Base-by-base conservation (phyloP, 2,329 filamentous ascomycete genomes). In the Didymosphaeria variabile region DNA sequence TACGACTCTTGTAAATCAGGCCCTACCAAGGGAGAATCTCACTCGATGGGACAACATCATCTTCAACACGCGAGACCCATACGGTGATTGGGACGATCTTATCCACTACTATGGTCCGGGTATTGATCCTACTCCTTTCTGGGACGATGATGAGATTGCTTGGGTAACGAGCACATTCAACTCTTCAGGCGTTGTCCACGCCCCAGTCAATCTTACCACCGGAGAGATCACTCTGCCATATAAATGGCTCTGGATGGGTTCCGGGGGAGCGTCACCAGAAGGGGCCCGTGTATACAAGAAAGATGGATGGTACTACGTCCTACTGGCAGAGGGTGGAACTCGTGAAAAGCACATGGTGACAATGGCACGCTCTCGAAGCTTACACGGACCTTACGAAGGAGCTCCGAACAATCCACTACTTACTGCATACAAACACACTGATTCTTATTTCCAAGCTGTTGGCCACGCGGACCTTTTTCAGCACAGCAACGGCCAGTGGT, bases 71-170 rank as follows among this genome's bases (percentile, higher is more conserved):
- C 84, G 76, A 60, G 69, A 80, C 34, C 67, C 17, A 15, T 49
- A 74, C 7, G 38, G 61, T 15, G 73, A 82, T 0, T 87, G 85
- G 84, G 79, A 79, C 0, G 75, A 84, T 56, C 80, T 84, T 0
- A 66, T 83, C 0, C 79, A 82, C 53, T 85, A 85, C 65, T 75
- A 82, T 15, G 83, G 84, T 46, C 74, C 46, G 13, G 83, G 83
- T 0, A 85, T 85, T 56, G 86, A 88, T 57, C 82, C 85, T 0
- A 81, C 79, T 29, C 82, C 81, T 13, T 84, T 85, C 64, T 87
- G 84, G 83, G 82, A 87, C 55, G 79, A 81, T 0, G 81, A 87
- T 50, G 85, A 85, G 8, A 17, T 3, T 31, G 21, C 19, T 7
- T 51, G 21, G 6, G 7, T 51, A 1, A 9, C 31, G 2, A n/a